Conservation (phyloP, 1,139 yeast genomes). For the Candida sp. region DNA sequence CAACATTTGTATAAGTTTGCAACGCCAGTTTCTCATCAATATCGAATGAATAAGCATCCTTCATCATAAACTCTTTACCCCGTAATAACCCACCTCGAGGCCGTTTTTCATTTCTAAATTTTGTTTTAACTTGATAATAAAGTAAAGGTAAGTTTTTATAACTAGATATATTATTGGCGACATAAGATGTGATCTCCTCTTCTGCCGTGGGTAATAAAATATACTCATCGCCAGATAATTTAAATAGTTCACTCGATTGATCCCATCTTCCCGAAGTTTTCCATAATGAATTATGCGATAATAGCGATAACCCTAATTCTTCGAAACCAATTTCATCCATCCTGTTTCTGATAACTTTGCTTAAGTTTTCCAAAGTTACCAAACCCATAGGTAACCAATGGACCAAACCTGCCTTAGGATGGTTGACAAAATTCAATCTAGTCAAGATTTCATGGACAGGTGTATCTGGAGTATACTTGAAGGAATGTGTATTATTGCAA, state of each 20-base stretch:
- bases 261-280: slow-evolving; percentile 70
- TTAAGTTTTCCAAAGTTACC: slow-evolving; percentile 56
- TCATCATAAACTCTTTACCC: slow-evolving; percentile 90
- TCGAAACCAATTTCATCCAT: slow-evolving; percentile 60
- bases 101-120: slow-evolving; percentile 83
- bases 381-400: slow-evolving; percentile 82
- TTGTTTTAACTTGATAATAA: slow-evolving; percentile 77
- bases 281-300: slow-evolving; percentile 71
- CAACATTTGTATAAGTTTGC: slow-evolving; percentile 58
- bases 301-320: slow-evolving; percentile 64
- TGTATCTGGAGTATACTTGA: slow-evolving; percentile 12
- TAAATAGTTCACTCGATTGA: slow-evolving; percentile 55
- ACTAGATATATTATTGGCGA: slow-evolving; percentile 49
- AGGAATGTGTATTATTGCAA: slow-evolving; percentile 16
- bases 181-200: slow-evolving; percentile 79
- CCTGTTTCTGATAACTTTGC: slow-evolving; percentile 50
- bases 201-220: slow-evolving; percentile 91
- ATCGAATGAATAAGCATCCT: slow-evolving; percentile 93
- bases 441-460: slow-evolving; percentile 53
- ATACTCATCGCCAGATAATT: slow-evolving; percentile 49
- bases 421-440: slow-evolving; percentile 54
- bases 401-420: slow-evolving; percentile 66
- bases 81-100: slow-evolving; percentile 90
- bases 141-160: slow-evolving; percentile 72
- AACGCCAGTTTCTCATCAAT: slow-evolving; percentile 50